A percentile compares a stretch with the other conserved stretches of the same genome.
Conservation (phyloP, 306 rosid species). For the Sechiopsis laciniata region DNA sequence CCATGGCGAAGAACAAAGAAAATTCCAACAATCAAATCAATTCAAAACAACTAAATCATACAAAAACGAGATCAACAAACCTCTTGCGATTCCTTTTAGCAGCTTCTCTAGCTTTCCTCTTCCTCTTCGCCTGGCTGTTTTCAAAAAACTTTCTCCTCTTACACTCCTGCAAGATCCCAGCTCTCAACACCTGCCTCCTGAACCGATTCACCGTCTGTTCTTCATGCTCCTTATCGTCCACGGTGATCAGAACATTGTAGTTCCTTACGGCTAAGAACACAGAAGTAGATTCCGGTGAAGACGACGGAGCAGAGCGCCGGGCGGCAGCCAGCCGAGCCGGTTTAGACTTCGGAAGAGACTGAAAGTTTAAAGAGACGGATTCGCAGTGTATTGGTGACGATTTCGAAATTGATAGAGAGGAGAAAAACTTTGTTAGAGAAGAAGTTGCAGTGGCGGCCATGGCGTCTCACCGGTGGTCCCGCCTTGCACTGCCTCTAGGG, state of each 20-base stretch:
- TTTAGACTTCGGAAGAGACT: conserved; percentile 2
- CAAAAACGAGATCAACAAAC: conserved; percentile 7
- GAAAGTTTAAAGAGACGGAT: conserved; percentile 16
- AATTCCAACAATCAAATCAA: neutral
- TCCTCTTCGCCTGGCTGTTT: conserved; percentile 24
- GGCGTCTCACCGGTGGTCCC: neutral
- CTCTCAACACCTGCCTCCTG: conserved; percentile 31
- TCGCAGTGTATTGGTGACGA: conserved; percentile 1
- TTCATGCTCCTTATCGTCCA: conserved; percentile 30
- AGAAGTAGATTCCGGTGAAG: neutral
- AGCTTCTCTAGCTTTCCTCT: conserved; percentile 35
- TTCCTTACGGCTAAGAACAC: neutral
- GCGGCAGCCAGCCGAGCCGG: conserved; percentile 8
- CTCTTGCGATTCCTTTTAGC: conserved; percentile 32
- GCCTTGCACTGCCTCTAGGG: conserved; percentile 3
- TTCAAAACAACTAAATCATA: neutral
- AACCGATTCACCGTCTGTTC: conserved; percentile 28
- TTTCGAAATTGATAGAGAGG: conserved; percentile 25
- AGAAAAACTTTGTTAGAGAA: conserved; percentile 27
- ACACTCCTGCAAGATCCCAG: conserved; percentile 33
- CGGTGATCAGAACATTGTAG: conserved; percentile 30
- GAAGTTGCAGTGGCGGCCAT: conserved; percentile 24
- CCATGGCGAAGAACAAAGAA: neutral
- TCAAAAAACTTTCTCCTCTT: conserved; percentile 35
- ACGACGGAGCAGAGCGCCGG: neutral